These are phyloP conservation scores for Nigrospora sphaerica DNA, from an alignment of 2,329 filamentous ascomycete species.

Conservation along the genomic window DNA sequence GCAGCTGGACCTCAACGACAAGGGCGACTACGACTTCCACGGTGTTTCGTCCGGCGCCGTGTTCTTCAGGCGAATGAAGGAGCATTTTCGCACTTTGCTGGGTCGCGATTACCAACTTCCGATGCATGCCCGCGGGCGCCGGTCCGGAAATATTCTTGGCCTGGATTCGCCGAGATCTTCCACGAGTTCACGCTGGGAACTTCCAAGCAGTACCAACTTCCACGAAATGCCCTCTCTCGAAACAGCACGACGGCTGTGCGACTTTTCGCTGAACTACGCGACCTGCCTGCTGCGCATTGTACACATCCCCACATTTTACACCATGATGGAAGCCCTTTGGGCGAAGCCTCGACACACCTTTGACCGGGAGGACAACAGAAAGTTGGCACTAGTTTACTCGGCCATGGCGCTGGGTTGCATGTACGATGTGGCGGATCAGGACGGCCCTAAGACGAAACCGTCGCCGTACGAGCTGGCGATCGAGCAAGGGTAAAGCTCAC, in stretches of 20 bases:
- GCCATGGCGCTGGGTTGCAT: constrained; percentile 55
- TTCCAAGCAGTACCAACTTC: constrained; percentile 36
- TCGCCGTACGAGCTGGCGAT: constrained; percentile 33
- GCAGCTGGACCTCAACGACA: constrained; percentile 83
- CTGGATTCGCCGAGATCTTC: constrained; percentile 64
- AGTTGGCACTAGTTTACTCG: constrained; percentile 52
- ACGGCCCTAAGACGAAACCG: constrained; percentile 7
- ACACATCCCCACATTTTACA: constrained; percentile 65
- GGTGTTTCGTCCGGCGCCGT: constrained; percentile 87
- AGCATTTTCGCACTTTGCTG: constrained; percentile 75
- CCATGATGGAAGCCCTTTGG: constrained; percentile 61
- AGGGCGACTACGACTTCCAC: constrained; percentile 90
- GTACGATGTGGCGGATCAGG: constrained; percentile 33
- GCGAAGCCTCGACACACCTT: constrained; percentile 48
- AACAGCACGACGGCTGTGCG: constrained; percentile 34
- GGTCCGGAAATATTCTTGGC: constrained; percentile 41
- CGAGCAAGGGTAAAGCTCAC: constrained; percentile 40
- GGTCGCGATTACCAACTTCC: constrained; percentile 55
- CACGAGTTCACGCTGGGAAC: constrained; percentile 56
- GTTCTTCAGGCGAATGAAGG: constrained; percentile 79
- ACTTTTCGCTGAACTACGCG: constrained; percentile 30
- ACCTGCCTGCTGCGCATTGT: constrained; percentile 48
- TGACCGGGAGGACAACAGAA: constrained; percentile 49
- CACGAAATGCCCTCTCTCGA: constrained; percentile 65
- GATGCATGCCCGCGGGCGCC: constrained; percentile 46